Evolutionary conservation across 1,284 basidiomycete species (phyloP).

Genomic region (Ustilago esculenta): DNA sequence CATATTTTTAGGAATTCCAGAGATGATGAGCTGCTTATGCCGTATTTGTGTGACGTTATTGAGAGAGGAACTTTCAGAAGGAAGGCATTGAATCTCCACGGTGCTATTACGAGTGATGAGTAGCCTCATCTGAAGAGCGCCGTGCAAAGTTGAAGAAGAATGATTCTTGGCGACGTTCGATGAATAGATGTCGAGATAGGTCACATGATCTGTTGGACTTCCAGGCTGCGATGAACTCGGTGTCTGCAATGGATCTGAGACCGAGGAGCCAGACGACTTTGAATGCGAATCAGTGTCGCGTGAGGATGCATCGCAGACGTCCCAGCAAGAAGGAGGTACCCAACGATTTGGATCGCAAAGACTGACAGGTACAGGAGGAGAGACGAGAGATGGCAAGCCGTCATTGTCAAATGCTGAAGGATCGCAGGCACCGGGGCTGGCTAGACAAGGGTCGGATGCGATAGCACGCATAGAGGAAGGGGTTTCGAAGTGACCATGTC

Average conservation of each 20-base stretch:
- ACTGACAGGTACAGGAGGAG: conserved; percentile 6
- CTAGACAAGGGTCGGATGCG: conserved; percentile 3
- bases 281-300: background rate
- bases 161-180: background rate
- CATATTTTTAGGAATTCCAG: background rate
- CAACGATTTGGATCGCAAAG: conserved; percentile 15
- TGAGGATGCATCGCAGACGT: background rate
- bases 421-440: conserved; percentile 23
- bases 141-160: background rate
- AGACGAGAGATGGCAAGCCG: background rate
- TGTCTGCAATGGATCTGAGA: conserved; percentile 16
- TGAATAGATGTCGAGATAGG: conserved; percentile 10
- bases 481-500: too few species aligned
- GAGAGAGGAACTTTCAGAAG: background rate
- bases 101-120: conserved; percentile 19
- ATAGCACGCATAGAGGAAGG: background rate
- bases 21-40: conserved; percentile 19
- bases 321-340: conserved; percentile 20
- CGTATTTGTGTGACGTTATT: background rate
- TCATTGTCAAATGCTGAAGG: conserved; percentile 27
- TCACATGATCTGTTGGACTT: background rate
- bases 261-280: conserved; percentile 11
- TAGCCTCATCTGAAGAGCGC: conserved; percentile 1
- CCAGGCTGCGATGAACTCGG: conserved; percentile 1
- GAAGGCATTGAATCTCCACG: conserved; percentile 9